These are phyloP conservation scores for Lindgomyces ingoldianus DNA, from an alignment of 495 filamentous ascomycete species.

Conservation along the genomic window DNA sequence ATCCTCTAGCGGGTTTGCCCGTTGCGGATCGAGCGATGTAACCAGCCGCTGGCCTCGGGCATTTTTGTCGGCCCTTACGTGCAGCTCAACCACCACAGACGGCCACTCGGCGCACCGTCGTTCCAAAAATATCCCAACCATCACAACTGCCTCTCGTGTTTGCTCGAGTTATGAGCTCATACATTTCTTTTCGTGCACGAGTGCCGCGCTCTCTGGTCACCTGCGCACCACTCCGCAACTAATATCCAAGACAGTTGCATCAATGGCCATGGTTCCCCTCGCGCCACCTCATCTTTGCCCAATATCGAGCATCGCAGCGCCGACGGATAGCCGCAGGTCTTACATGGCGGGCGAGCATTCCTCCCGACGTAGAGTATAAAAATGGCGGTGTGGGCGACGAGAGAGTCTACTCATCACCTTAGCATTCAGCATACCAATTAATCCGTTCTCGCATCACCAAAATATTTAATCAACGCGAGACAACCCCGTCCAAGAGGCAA, in stretches of 20 bases:
- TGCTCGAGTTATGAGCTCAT: conserved; percentile 13
- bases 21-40: conserved; percentile 23
- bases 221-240: conserved; percentile 1
- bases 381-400: conserved; percentile 3
- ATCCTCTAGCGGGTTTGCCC: neutral
- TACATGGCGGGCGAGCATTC: neutral
- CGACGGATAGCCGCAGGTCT: neutral
- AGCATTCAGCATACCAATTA: neutral
- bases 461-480: conserved; percentile 1
- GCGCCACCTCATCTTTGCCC: conserved; percentile 4
- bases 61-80: conserved; percentile 1
- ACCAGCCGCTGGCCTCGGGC: conserved; percentile 16
- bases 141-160: conserved; percentile 10
- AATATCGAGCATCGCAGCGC: neutral
- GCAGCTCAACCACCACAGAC: neutral
- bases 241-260: conserved; percentile 12
- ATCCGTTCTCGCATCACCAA: neutral
- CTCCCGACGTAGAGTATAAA: conserved; percentile 13
- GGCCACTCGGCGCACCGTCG: conserved; percentile 5
- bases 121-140: conserved; percentile 31
- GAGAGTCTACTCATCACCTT: conserved; percentile 7
- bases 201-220: conserved; percentile 19
- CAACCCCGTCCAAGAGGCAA: neutral
- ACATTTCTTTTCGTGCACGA: neutral
- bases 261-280: conserved; percentile 16